Evolutionary conservation across 331 rosid genomes (phyloP), one percentile per base, ranked within the genome.

Genomic region (Pyrus hybrid): DNA sequence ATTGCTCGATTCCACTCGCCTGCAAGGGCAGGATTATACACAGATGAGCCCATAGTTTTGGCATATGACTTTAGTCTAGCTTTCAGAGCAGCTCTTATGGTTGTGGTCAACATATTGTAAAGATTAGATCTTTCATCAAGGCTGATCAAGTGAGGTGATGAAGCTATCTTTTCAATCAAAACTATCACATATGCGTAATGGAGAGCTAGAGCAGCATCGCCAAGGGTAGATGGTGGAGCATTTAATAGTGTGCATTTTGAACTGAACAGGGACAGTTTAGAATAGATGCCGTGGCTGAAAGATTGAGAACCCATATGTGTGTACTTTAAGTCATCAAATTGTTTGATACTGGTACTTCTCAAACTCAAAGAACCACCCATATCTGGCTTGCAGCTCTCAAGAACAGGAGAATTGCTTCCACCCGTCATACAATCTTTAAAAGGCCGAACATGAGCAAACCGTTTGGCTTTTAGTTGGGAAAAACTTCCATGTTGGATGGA

Each of bases 321-420:
- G 54, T 72, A 30, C 73, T 77, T 78, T 75, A 56, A 58, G 75
- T 62, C 72, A 32, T 83, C 87, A 25, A 72, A 28, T 32, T 74
- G 63, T 72, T 83, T 83, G 51, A 60, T 16, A 29, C 60, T 76
- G 51, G 79, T 67, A 75, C 79, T 72, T 60, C 70, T 72, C 77
- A 90, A 76, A 82, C 96, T 85, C 96, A 90, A 85, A n/a, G 99
- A 88, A 65, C 93, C 82, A 21, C 91, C 90, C n/a, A 82, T 80
- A 23, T 82, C 74, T 66, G 85, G 85, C 85, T 80, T 74, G 74
- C 81, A 83, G 76, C 72, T 83, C 68, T 79, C 77, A 13, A 80
- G 62, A 68, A 88, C 56, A 56, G 90, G 93, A 60, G 93, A 87
- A 56, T 68, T 84, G 60, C 71, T 79, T 79, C 83, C 88, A 23